These are phyloP conservation scores for Candida oleophila DNA, from an alignment of 805 yeast genomes.

Conservation along the genomic window DNA sequence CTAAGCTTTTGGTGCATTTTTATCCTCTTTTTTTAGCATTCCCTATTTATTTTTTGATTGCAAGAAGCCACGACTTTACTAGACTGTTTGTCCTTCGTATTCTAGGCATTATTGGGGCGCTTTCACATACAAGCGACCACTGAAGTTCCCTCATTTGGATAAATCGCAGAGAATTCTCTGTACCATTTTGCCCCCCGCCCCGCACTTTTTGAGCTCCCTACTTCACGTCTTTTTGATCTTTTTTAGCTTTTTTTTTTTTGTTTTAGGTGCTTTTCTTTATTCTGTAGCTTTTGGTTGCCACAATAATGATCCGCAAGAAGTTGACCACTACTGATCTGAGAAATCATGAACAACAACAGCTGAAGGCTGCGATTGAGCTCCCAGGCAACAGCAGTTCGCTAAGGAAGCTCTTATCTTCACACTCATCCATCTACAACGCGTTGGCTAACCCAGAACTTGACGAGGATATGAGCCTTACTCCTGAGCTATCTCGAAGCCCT, in stretches of 20 bases:
- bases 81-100: no score
- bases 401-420: constrained; percentile 32
- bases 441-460: constrained; percentile 43
- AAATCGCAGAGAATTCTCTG: no score
- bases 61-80: background rate
- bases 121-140: no score
- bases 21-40: background rate
- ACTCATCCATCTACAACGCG: constrained; percentile 38
- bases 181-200: no score
- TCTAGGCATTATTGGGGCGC: no score
- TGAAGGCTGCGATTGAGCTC: background rate
- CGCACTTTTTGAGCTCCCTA: no score
- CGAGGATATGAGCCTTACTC: constrained; percentile 11
- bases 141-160: no score
- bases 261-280: no score
- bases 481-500: constrained; percentile 5
- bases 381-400: constrained; percentile 3
- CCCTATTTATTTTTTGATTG: background rate
- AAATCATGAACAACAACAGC: background rate
- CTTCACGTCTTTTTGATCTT: background rate
- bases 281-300: background rate
- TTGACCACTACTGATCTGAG: background rate
- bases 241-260: no score
- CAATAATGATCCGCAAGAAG: background rate
- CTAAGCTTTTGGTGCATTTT: no score